Evolutionary conservation across 495 filamentous ascomycete genomes (phyloP).

Genomic region (Penicillium malachiteum): DNA sequence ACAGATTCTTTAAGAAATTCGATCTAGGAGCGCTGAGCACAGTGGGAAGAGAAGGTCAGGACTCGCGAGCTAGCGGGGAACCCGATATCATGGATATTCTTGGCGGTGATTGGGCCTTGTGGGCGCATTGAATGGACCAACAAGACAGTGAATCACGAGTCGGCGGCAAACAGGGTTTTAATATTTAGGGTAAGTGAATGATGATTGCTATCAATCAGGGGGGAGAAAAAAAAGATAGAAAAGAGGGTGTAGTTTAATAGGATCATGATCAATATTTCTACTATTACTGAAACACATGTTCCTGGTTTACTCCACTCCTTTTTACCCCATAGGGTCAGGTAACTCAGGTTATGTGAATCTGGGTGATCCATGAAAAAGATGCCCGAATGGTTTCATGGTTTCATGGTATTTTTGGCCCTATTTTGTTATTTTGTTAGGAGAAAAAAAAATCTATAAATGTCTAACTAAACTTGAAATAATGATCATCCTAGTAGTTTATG

Average conservation of each 20-base stretch:
- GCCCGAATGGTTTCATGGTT: neutral
- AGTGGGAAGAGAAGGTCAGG: conserved; percentile 15
- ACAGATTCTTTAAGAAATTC: conserved; percentile 6
- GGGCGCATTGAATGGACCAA: conserved; percentile 31
- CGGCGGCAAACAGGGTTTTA: conserved; percentile 21
- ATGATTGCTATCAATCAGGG: conserved; percentile 3
- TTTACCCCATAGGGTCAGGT: conserved; percentile 14
- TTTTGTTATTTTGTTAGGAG: no score
- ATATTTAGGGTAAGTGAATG: neutral
- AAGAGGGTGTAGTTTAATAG: neutral
- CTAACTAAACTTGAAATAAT: no score
- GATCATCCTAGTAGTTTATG: no score
- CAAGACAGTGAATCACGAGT: conserved; percentile 12
- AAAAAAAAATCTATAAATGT: no score
- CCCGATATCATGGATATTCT: conserved; percentile 33
- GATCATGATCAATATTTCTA: conserved; percentile 1
- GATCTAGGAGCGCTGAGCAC: conserved; percentile 9
- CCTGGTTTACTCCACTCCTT: conserved; percentile 21
- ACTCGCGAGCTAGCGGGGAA: conserved; percentile 31
- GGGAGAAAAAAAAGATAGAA: neutral
- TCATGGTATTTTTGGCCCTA: no score
- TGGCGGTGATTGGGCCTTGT: conserved; percentile 33
- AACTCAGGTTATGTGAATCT: neutral
- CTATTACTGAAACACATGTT: conserved; percentile 26
- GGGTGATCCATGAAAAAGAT: neutral